These are phyloP conservation scores for Castanea crenata DNA, from an alignment of 306 rosid species.

Conservation along the genomic window DNA sequence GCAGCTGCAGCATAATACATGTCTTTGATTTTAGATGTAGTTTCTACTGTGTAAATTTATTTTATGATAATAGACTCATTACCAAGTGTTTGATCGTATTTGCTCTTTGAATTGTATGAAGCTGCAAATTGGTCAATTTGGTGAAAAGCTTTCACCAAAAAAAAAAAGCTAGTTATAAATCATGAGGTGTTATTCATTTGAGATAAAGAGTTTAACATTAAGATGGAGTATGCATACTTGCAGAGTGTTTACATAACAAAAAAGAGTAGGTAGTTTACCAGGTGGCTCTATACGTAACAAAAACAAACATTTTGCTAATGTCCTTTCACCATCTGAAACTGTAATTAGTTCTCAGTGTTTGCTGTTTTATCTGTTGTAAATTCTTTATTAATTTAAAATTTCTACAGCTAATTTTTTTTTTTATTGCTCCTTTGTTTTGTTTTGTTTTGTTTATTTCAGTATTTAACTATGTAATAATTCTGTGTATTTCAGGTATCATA, in stretches of 20 bases:
- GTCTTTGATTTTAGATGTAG: not conserved
- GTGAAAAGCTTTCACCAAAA: not conserved
- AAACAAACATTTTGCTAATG: not conserved
- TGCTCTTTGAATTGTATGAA: not conserved
- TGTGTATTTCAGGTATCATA: slow-evolving; percentile 70
- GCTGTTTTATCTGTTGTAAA: not conserved
- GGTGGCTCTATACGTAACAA: too few relatives aligned
- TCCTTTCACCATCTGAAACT: not conserved
- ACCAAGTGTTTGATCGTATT: not conserved
- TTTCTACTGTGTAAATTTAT: not conserved
- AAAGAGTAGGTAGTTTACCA: too few relatives aligned
- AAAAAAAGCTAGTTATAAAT: not conserved
- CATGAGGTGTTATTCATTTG: not conserved
- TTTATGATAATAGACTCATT: not conserved
- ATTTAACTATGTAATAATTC: slow-evolving; percentile 7
- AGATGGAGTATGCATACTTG: not conserved
- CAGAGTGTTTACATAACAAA: not conserved
- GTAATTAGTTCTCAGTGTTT: not conserved
- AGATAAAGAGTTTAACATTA: not conserved
- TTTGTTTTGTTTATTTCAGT: not conserved
- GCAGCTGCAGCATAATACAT: slow-evolving; percentile 1
- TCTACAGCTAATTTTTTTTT: not conserved
- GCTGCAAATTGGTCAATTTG: not conserved
- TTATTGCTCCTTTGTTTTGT: not conserved
- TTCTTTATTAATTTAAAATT: slow-evolving; percentile 2